Percentiles rank a stretch among this genome's conserved stretches.
Evolutionary conservation across 768 basidiomycete species (phyloP).

Genomic region (Trametes punicea): DNA sequence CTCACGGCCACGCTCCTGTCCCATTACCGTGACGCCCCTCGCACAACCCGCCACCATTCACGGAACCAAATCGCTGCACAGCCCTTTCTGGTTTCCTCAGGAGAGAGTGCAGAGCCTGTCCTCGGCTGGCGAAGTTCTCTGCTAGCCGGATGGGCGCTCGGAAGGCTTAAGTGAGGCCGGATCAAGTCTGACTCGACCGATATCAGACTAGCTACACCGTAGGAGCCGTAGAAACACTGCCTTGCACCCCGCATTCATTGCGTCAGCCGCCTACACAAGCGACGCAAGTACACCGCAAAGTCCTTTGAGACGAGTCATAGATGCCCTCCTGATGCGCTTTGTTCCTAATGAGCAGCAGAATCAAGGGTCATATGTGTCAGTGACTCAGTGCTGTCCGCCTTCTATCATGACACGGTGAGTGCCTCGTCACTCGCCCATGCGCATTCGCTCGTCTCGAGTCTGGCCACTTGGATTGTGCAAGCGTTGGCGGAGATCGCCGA

Average conservation of each 20-base stretch:
- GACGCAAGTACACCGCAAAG: neutral
- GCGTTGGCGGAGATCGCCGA: neutral
- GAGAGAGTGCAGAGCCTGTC: too few species aligned
- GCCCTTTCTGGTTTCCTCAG: too few species aligned
- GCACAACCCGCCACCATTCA: too few species aligned
- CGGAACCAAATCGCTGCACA: too few species aligned
- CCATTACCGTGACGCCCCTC: too few species aligned
- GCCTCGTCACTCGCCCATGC: neutral
- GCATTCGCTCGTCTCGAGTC: neutral
- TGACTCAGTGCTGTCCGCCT: constrained; percentile 4
- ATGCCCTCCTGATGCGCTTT: neutral
- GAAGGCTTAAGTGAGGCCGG: too few species aligned
- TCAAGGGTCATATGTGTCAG: neutral
- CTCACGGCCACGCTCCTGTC: too few species aligned
- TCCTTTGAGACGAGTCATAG: constrained; percentile 6
- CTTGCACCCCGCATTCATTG: neutral
- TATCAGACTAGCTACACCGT: neutral
- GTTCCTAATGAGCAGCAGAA: neutral
- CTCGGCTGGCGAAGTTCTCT: too few species aligned
- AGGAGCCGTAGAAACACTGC: neutral
- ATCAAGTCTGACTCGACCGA: neutral
- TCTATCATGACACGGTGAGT: constrained; percentile 5
- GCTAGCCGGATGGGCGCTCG: too few species aligned
- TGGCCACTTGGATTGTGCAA: too few species aligned
- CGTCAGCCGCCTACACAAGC: neutral